Evolutionary conservation across 768 basidiomycete species (phyloP), one percentile per base, ranked within the genome.

Genomic region (Phaeotremella fagi): DNA sequence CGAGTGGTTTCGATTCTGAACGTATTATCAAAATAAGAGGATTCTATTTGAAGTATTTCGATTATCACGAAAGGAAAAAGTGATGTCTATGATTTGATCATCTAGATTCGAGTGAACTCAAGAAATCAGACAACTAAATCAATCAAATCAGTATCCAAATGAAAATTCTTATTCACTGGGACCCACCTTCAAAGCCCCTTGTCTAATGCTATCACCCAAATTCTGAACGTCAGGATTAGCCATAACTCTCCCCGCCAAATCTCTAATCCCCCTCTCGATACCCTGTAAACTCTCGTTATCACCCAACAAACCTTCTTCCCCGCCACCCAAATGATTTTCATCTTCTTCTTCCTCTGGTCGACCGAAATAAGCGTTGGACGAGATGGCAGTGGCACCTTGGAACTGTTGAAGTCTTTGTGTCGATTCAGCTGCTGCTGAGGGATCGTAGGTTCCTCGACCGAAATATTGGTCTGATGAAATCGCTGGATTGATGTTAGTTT

Each of bases 401-500:
- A 99, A 99, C 35, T 81, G 78, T 63, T 85, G 82, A 36, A 97
- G 78, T 2, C 94, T 84, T 11, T 80, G 75, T 67, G 89, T 86
- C 4, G 91, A 91, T 75, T 97, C 90, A 42, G 79, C 75, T 36
- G 81, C 66, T 3, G 83, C 79, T 31, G 73, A 66, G 1, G 88
- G 82, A 69, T 98, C 92, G 76, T 95, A 97, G 20, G 83, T 74
- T 45, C 87, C 86, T 36, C 94, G 82, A 22, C 85, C 90, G 72
- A 98, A 98, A 79, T 86, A 97, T 88, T 91, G 90, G 69, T 98
- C 95, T 3, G 90, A 94, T 4, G 92, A 97, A 72, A 99, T 99
- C 49, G 82, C 90, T 76, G 57, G 1, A 31, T 16, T 31, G 31
- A 11, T 24, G 45, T 18, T 37, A 42, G 38, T 24, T 20, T 22